Percentiles rank a stretch among this genome's conserved stretches.
These are phyloP conservation scores for Cyathus striatus DNA, from an alignment of 768 basidiomycete species.

Conservation along the genomic window DNA sequence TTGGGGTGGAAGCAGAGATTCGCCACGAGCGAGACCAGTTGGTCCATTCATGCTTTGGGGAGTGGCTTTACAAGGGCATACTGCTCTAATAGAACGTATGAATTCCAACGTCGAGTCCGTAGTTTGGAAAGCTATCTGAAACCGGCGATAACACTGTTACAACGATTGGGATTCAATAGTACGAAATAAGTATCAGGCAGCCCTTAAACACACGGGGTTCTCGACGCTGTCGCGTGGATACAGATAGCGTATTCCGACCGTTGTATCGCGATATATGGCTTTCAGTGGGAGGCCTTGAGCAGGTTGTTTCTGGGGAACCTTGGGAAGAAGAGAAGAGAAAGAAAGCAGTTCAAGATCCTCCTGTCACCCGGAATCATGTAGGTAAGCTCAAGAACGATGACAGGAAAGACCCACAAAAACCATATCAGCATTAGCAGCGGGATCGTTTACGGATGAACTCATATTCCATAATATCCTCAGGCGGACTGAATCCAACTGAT, in stretches of 20 bases:
- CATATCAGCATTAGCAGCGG: constrained; percentile 48
- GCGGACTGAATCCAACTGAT: constrained; percentile 57
- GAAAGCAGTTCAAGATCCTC: constrained; percentile 74
- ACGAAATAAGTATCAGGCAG: background rate
- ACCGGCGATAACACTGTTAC: constrained; percentile 63
- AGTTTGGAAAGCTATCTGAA: constrained; percentile 68
- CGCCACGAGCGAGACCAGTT: no score
- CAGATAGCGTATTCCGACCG: constrained; percentile 74
- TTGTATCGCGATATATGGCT: constrained; percentile 69
- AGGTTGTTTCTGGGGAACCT: constrained; percentile 22
- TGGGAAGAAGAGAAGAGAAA: constrained; percentile 46
- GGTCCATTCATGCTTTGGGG: no score
- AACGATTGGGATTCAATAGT: constrained; percentile 2
- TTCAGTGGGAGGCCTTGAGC: constrained; percentile 67
- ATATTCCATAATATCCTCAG: constrained; percentile 64
- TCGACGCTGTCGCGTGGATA: constrained; percentile 32
- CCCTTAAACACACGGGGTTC: constrained; percentile 7
- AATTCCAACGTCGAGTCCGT: constrained; percentile 45
- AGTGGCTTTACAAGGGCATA: constrained; percentile 74
- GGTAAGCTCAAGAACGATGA: background rate
- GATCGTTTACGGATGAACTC: constrained; percentile 26
- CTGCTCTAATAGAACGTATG: constrained; percentile 54
- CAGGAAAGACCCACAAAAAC: constrained; percentile 50
- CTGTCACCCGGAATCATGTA: no score
- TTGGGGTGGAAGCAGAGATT: no score